Evolutionary conservation across 2,329 filamentous ascomycete species (phyloP).

Genomic region (Colletotrichum graminicola): DNA sequence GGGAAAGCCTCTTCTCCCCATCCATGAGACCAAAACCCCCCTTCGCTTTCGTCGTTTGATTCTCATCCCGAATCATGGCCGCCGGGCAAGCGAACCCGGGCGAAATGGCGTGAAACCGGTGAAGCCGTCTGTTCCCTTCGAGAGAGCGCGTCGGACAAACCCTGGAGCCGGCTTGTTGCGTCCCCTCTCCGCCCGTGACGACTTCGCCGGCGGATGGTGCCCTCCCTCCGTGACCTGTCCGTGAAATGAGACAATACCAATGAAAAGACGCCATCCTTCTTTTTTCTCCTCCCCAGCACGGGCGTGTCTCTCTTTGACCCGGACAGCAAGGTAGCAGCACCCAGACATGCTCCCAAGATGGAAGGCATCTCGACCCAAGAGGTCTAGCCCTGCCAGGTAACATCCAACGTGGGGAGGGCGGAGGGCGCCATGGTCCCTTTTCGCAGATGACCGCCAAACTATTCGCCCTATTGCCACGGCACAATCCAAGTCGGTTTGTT

Average conservation of each 20-base stretch:
- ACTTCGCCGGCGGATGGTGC: neutral
- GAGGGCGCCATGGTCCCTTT: neutral
- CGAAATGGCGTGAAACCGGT: neutral
- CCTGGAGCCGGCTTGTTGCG: neutral
- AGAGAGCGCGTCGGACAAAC: neutral
- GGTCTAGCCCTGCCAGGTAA: neutral
- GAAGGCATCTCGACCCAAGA: neutral
- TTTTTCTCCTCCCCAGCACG: too few species aligned
- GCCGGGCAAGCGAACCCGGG: neutral
- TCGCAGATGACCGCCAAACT: constrained; percentile 8
- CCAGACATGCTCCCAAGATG: neutral
- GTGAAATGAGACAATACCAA: neutral
- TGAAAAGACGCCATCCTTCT: neutral
- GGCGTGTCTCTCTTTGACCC: neutral
- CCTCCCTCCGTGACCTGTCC: neutral
- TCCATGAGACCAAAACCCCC: neutral
- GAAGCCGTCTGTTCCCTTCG: neutral
- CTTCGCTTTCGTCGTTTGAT: neutral
- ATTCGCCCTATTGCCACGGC: neutral
- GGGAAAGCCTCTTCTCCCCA: constrained; percentile 3
- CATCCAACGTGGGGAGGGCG: neutral
- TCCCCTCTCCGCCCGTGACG: neutral
- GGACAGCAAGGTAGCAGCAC: neutral
- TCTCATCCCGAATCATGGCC: neutral
- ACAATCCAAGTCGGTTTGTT: neutral